Conservation (phyloP, 2,329 filamentous ascomycete genomes). For the Fusarium nelsonii region DNA sequence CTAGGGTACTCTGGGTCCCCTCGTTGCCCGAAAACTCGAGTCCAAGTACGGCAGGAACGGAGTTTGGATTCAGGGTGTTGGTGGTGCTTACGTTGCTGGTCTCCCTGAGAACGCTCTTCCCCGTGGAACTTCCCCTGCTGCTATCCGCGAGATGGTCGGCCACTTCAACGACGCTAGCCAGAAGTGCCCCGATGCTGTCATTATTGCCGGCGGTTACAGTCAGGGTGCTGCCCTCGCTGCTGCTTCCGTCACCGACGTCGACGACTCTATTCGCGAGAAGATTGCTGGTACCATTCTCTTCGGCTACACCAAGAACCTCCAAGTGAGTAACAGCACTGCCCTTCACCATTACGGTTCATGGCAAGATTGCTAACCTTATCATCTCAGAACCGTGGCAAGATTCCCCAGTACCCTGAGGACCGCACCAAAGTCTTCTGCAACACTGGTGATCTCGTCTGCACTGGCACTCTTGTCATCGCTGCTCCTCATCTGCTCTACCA, state of each 20-base stretch:
- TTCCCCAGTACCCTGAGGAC: constrained; percentile 54
- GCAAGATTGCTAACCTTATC: neutral
- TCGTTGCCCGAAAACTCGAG: constrained; percentile 49
- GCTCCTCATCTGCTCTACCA: constrained; percentile 32
- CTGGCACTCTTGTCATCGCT: constrained; percentile 51
- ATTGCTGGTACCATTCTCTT: constrained; percentile 55
- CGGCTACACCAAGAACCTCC: constrained; percentile 59
- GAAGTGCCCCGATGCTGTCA: constrained; percentile 59
- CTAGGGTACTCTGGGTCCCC: constrained; percentile 51
- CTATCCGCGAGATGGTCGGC: constrained; percentile 57
- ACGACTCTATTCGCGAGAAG: constrained; percentile 49
- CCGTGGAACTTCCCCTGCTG: constrained; percentile 52
- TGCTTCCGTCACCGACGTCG: constrained; percentile 54
- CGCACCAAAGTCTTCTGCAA: constrained; percentile 57
- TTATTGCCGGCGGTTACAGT: constrained; percentile 58
- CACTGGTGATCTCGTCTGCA: constrained; percentile 53
- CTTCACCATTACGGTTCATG: neutral
- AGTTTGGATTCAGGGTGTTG: constrained; percentile 61
- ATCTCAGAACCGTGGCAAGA: constrained; percentile 49
- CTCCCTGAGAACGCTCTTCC: constrained; percentile 55
- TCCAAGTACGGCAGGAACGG: constrained; percentile 40
- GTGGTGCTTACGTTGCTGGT: constrained; percentile 54
- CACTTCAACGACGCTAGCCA: constrained; percentile 56
- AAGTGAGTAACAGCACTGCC: constrained; percentile 27
- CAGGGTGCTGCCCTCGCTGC: constrained; percentile 61